phyloP scores from a whole-genome alignment of 2,329 filamentous ascomycete genomes.

The Ustulina deusta region DNA sequence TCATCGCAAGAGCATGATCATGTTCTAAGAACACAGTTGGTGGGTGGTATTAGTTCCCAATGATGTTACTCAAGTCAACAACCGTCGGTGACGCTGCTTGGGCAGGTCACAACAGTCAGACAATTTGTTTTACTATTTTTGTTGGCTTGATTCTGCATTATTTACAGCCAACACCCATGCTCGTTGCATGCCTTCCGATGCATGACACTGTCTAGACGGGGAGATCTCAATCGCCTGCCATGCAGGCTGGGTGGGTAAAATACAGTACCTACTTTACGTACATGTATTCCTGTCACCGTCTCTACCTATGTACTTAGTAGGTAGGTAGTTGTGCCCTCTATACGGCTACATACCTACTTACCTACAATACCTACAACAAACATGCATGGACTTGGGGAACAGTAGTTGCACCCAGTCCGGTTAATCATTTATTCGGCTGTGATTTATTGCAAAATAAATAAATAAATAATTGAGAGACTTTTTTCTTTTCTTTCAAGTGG shows the following conservation, averaged over 20 bases:
- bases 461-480: neutral
- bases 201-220: conserved; percentile 13
- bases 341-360: conserved; percentile 7
- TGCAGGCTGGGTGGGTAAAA: conserved; percentile 24
- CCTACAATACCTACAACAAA: neutral
- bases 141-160: conserved; percentile 11
- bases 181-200: conserved; percentile 17
- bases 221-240: conserved; percentile 18
- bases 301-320: no score
- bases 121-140: conserved; percentile 6
- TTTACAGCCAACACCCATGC: conserved; percentile 22
- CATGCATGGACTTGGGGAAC: conserved; percentile 10
- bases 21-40: neutral
- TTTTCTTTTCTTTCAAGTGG: neutral
- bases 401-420: neutral
- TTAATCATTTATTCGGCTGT: neutral
- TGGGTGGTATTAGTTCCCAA: neutral
- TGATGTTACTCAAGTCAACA: neutral
- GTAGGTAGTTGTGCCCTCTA: neutral
- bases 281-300: neutral
- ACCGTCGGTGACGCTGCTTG: conserved; percentile 10
- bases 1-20: neutral
- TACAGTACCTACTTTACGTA: no score
- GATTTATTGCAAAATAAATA: neutral
- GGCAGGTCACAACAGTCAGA: conserved; percentile 9